Conservation (phyloP, 495 filamentous ascomycete genomes). For the Tuber indicum region DNA sequence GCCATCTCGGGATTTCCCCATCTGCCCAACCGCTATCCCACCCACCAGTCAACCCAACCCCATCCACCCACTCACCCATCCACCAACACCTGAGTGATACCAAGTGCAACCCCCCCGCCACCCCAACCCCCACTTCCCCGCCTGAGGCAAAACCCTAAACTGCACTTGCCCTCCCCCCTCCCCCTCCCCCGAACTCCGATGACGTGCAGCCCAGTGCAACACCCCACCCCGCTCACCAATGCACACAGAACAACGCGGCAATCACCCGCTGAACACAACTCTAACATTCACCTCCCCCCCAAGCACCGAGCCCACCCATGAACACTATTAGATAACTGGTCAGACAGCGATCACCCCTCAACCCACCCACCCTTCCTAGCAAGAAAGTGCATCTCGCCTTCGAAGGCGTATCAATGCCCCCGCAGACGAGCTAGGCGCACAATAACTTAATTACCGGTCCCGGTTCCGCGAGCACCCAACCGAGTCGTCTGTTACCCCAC, state of each 20-base stretch:
- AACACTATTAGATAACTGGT: neutral
- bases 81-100: neutral
- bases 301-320: neutral
- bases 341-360: neutral
- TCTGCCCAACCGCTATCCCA: neutral
- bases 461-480: neutral
- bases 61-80: neutral
- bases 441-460: neutral
- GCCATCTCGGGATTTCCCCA: neutral
- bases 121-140: neutral
- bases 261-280: neutral
- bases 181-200: neutral
- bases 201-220: neutral
- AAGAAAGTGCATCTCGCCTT: neutral
- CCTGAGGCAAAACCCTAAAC: constrained; percentile 1
- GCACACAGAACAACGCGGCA: neutral
- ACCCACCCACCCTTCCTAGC: neutral
- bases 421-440: neutral
- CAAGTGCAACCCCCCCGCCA: neutral
- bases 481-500: neutral
- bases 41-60: neutral
- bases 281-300: neutral
- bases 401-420: neutral
- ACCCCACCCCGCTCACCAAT: neutral
- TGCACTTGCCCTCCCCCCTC: neutral